These are phyloP conservation scores for Boletus pseudopeckii DNA, from an alignment of 768 basidiomycete genomes.

Conservation along the genomic window DNA sequence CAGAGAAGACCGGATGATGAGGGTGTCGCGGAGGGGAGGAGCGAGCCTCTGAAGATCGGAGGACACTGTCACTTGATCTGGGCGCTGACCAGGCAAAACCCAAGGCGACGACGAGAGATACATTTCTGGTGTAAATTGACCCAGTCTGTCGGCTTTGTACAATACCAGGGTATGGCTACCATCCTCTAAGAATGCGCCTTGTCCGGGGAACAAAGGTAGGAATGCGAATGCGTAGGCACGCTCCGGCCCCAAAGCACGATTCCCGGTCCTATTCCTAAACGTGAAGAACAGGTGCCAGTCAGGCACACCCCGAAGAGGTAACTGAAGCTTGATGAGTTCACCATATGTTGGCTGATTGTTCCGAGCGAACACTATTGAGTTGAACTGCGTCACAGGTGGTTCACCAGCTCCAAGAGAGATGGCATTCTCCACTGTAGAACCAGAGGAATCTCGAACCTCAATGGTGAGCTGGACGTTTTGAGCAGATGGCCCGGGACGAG, in stretches of 20 bases:
- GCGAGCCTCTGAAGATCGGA: slow-evolving; percentile 62
- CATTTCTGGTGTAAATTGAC: slow-evolving; percentile 56
- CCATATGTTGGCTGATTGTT: slow-evolving; percentile 90
- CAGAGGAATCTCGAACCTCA: slow-evolving; percentile 79
- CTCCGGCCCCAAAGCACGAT: slow-evolving; percentile 51
- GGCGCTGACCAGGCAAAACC: slow-evolving; percentile 50
- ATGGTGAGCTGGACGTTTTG: slow-evolving; percentile 79
- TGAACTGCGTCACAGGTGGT: slow-evolving; percentile 70
- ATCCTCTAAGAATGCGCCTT: slow-evolving; percentile 80
- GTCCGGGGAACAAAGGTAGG: slow-evolving; percentile 79
- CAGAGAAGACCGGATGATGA: slow-evolving; percentile 82
- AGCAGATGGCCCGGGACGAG: slow-evolving; percentile 51
- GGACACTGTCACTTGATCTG: slow-evolving; percentile 56
- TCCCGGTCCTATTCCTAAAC: slow-evolving; percentile 71
- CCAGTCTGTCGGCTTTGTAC: slow-evolving; percentile 75
- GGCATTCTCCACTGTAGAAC: slow-evolving; percentile 61
- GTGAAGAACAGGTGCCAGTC: slow-evolving; percentile 94
- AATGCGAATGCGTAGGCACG: slow-evolving; percentile 90
- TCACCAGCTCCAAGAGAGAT: slow-evolving; percentile 88
- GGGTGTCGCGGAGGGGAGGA: slow-evolving; percentile 69
- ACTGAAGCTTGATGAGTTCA: slow-evolving; percentile 84
- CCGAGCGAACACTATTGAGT: slow-evolving; percentile 87
- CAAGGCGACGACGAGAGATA: slow-evolving; percentile 74
- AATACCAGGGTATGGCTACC: slow-evolving; percentile 83
- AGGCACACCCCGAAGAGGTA: slow-evolving; percentile 64